These are phyloP conservation scores for Pseudovirgaria hyperparasitica DNA, from an alignment of 2,329 filamentous ascomycete species.

Conservation along the genomic window DNA sequence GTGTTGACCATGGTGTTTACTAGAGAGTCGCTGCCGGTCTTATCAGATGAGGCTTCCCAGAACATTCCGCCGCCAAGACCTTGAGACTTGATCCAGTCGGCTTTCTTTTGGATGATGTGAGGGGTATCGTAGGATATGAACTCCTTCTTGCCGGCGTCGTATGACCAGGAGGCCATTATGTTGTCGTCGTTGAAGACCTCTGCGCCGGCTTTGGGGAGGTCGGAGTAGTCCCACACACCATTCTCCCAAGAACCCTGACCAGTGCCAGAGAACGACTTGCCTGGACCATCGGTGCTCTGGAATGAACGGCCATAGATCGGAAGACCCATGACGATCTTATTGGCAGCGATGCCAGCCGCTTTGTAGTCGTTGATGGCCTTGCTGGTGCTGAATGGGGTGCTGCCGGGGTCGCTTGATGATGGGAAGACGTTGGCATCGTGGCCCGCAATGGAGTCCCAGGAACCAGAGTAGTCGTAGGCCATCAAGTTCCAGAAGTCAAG, in stretches of 20 bases:
- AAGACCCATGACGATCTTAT: slow-evolving; percentile 24
- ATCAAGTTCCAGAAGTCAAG: slow-evolving; percentile 52
- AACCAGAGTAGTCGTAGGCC: slow-evolving; percentile 62
- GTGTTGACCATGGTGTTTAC: slow-evolving; percentile 34
- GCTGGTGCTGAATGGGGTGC: slow-evolving; percentile 21
- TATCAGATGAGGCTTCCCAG: slow-evolving; percentile 23
- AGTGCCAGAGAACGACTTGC: slow-evolving; percentile 15
- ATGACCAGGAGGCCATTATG: slow-evolving; percentile 18
- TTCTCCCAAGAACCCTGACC: slow-evolving; percentile 22
- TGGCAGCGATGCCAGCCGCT: slow-evolving; percentile 16
- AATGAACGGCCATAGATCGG: slow-evolving; percentile 25
- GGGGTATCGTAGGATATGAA: slow-evolving; percentile 24
- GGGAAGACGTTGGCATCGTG: slow-evolving; percentile 20
- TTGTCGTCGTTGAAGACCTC: slow-evolving; percentile 11
- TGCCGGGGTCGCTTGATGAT: slow-evolving; percentile 13
- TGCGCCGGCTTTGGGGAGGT: slow-evolving; percentile 15
- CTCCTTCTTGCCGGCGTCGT: slow-evolving; percentile 11
- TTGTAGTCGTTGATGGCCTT: slow-evolving; percentile 20
- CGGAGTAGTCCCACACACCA: slow-evolving; percentile 25
- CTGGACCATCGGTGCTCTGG: slow-evolving; percentile 20
- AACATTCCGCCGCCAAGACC: slow-evolving; percentile 26
- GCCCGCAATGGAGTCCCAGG: slow-evolving; percentile 20
- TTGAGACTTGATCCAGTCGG: slow-evolving; percentile 10
- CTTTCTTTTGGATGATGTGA: slow-evolving; percentile 17
- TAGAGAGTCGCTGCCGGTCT: slow-evolving; percentile 17